Conservation (phyloP, 2,329 filamentous ascomycete species). For the Claviceps sp. region DNA sequence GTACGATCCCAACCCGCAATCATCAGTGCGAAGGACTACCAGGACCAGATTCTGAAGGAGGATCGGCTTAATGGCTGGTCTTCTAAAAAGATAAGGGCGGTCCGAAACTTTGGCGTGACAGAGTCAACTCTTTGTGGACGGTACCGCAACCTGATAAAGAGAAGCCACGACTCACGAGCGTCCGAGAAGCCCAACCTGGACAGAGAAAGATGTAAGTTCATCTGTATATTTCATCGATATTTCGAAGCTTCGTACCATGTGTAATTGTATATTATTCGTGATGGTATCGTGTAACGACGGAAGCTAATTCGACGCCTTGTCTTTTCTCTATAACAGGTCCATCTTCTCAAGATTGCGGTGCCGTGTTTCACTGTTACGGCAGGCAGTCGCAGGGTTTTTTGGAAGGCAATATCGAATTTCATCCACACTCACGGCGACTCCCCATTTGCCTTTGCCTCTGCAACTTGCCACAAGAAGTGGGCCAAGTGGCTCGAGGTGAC, state of each 20-base stretch:
- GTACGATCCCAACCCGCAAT: too few species aligned
- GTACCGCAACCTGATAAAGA: constrained; percentile 51
- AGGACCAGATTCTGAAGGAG: constrained; percentile 37
- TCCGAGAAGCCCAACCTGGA: constrained; percentile 55
- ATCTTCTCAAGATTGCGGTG: constrained; percentile 31
- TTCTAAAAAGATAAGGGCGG: constrained; percentile 48
- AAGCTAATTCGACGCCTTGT: constrained; percentile 7
- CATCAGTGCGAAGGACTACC: background rate
- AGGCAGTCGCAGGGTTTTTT: constrained; percentile 36
- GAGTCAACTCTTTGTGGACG: constrained; percentile 63
- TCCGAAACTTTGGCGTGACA: constrained; percentile 45
- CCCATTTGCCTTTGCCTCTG: constrained; percentile 41
- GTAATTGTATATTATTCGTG: too few species aligned
- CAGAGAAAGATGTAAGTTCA: constrained; percentile 43
- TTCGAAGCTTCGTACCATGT: too few species aligned
- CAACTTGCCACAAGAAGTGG: constrained; percentile 44
- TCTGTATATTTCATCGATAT: background rate
- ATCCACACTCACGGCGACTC: constrained; percentile 38
- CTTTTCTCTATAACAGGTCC: constrained; percentile 19
- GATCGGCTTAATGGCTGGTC: constrained; percentile 43
- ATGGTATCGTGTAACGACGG: too few species aligned
- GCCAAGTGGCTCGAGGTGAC: too few species aligned
- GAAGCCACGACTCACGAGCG: constrained; percentile 34
- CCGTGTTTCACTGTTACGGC: constrained; percentile 3
- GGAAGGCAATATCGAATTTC: constrained; percentile 43